Evolutionary conservation across 768 basidiomycete genomes (phyloP).

Genomic region (Plicaturopsis crispa): DNA sequence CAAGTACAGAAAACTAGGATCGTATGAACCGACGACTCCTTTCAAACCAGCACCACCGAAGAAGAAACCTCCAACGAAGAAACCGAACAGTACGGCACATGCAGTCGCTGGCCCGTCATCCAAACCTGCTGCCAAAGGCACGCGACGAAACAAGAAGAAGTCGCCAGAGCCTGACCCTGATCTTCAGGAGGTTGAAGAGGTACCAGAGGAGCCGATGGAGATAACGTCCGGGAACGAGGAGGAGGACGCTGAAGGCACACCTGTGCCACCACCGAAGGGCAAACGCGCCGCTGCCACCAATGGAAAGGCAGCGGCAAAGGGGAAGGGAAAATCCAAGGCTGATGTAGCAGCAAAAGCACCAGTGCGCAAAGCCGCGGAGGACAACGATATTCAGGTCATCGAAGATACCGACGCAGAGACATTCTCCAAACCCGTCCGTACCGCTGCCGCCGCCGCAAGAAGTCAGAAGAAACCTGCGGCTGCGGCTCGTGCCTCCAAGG

Average conservation of each 20-base stretch:
- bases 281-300: conserved; percentile 9
- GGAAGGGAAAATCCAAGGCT: conserved; percentile 27
- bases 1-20: not conserved
- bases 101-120: conserved; percentile 4
- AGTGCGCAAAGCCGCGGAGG: conserved; percentile 9
- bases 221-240: too few species aligned
- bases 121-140: conserved; percentile 6
- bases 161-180: conserved; percentile 2
- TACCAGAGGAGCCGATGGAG: conserved; percentile 1
- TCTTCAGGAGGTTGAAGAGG: conserved; percentile 7
- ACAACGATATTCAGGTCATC: conserved; percentile 13
- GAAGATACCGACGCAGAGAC: conserved; percentile 10
- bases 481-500: not conserved
- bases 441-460: conserved; percentile 3
- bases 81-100: not conserved
- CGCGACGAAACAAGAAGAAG: conserved; percentile 10
- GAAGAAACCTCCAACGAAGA: too few species aligned
- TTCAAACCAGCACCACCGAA: not conserved
- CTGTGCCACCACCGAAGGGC: conserved; percentile 1
- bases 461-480: conserved; percentile 1
- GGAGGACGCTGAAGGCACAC: conserved; percentile 5
- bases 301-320: conserved; percentile 20
- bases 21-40: not conserved
- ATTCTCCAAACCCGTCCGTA: conserved; percentile 3
- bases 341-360: conserved; percentile 15